Evolutionary conservation across 208 protist genomes (phyloP).

Genomic region (Acanthamoeba castellanii): DNA sequence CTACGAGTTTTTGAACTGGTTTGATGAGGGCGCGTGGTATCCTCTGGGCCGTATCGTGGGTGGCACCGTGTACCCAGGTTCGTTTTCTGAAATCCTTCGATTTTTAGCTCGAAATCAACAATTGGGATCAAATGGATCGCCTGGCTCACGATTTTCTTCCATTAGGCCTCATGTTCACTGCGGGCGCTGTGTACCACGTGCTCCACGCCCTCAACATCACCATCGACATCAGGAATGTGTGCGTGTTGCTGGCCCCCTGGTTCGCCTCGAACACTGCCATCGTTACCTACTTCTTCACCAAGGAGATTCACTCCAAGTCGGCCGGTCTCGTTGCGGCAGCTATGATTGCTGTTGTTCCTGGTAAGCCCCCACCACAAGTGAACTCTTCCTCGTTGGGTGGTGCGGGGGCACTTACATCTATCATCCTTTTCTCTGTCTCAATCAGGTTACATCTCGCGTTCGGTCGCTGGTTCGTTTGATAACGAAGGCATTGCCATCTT

Average conservation of each 20-base stretch:
- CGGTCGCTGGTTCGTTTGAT: conserved; percentile 98
- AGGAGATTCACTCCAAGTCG: conserved; percentile 90
- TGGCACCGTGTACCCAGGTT: conserved; percentile 97
- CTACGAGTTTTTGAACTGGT: conserved; percentile 98
- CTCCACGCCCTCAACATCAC: conserved; percentile 92
- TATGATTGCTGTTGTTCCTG: conserved; percentile 93
- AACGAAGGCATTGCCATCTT: conserved; percentile 99
- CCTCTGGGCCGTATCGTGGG: conserved; percentile 98
- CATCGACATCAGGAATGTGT: conserved; percentile 96
- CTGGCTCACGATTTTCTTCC: not conserved
- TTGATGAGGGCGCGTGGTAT: conserved; percentile 98
- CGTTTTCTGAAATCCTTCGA: not conserved
- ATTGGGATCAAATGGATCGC: not conserved
- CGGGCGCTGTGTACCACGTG: conserved; percentile 93
- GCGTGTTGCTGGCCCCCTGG: conserved; percentile 96
- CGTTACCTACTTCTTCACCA: conserved; percentile 92
- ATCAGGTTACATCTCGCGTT: conserved; percentile 96
- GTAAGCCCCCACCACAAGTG: not conserved
- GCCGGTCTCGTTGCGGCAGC: conserved; percentile 92
- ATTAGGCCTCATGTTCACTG: conserved; percentile 95
- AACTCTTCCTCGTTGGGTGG: not conserved
- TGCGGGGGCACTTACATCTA: not conserved
- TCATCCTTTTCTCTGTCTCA: not conserved
- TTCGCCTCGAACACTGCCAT: conserved; percentile 94
- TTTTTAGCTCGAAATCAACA: not conserved